These are phyloP conservation scores for Russula earlei DNA, from an alignment of 768 basidiomycete species.

Conservation along the genomic window DNA sequence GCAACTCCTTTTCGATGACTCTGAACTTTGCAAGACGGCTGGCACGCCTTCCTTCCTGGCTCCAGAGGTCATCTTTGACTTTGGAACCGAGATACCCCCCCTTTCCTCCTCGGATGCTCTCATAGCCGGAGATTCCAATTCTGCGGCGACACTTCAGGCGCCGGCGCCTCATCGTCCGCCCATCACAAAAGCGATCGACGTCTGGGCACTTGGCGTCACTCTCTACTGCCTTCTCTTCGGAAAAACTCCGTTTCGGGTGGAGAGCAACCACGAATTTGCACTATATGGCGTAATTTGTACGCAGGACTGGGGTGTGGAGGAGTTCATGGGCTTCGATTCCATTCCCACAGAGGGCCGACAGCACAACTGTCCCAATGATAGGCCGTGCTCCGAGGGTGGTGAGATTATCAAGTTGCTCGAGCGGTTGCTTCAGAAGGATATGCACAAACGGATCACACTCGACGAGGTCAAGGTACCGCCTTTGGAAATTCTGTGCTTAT, in stretches of 20 bases:
- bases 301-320: conserved; percentile 59
- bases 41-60: conserved; percentile 96
- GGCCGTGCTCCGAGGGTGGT: conserved; percentile 39
- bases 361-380: conserved; percentile 27
- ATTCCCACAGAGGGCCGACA: conserved; percentile 56
- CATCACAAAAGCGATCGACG: conserved; percentile 89
- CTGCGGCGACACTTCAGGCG: conserved; percentile 25
- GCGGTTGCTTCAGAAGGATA: conserved; percentile 74
- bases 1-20: conserved; percentile 69
- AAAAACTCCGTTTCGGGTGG: conserved; percentile 61
- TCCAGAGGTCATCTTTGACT: conserved; percentile 83
- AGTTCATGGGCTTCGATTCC: conserved; percentile 62
- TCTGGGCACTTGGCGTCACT: conserved; percentile 97
- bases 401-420: conserved; percentile 65
- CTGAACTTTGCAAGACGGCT: conserved; percentile 81
- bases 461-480: conserved; percentile 69
- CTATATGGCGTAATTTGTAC: conserved; percentile 76
- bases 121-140: conserved; percentile 29
- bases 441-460: conserved; percentile 61
- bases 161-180: conserved; percentile 33
- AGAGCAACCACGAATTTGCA: conserved; percentile 53
- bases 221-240: conserved; percentile 92
- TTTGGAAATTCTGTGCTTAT: background rate
- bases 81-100: conserved; percentile 22
- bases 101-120: conserved; percentile 25